phyloP scores from a whole-genome alignment of 305 asterid genomes.

The Fraxinus ornus region DNA sequence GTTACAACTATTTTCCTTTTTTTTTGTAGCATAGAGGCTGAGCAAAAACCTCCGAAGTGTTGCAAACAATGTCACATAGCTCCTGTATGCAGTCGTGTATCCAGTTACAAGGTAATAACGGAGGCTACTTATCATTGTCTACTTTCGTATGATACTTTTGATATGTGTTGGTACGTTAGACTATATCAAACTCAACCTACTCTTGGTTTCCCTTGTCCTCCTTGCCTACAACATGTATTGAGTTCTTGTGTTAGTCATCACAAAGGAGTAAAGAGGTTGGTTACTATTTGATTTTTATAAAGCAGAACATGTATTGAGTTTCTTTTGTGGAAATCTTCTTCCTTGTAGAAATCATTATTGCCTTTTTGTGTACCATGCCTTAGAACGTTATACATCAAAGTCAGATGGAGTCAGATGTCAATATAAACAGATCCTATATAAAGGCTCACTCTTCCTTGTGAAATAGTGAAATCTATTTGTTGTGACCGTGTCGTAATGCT shows the following conservation, averaged over 20 bases:
- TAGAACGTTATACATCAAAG: constrained; percentile 44
- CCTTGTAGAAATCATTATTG: constrained; percentile 88
- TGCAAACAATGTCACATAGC: constrained; percentile 56
- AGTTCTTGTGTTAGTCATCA: constrained; percentile 79
- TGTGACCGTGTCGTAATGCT: too few relatives aligned
- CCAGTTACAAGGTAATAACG: constrained; percentile 58
- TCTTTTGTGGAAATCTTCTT: constrained; percentile 83
- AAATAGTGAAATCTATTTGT: constrained; percentile 45
- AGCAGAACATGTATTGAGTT: neutral
- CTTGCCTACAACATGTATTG: constrained; percentile 75
- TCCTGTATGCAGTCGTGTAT: constrained; percentile 65
- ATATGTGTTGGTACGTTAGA: neutral
- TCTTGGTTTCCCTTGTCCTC: constrained; percentile 69
- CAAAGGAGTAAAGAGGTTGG: constrained; percentile 79
- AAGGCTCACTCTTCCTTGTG: constrained; percentile 70
- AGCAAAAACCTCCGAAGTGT: constrained; percentile 83
- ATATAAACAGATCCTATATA: constrained; percentile 49
- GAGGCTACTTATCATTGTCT: constrained; percentile 6
- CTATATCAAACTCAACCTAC: constrained; percentile 40
- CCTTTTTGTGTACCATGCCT: constrained; percentile 68
- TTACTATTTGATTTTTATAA: constrained; percentile 33
- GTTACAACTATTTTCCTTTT: too few relatives aligned
- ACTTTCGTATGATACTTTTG: neutral
- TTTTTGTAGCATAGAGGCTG: constrained; percentile 71
- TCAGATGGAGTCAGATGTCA: constrained; percentile 19